A percentile compares a stretch with the other conserved stretches of the same genome.
Conservation (phyloP, 805 yeast genomes). For the Ogataea nonfermentans region DNA sequence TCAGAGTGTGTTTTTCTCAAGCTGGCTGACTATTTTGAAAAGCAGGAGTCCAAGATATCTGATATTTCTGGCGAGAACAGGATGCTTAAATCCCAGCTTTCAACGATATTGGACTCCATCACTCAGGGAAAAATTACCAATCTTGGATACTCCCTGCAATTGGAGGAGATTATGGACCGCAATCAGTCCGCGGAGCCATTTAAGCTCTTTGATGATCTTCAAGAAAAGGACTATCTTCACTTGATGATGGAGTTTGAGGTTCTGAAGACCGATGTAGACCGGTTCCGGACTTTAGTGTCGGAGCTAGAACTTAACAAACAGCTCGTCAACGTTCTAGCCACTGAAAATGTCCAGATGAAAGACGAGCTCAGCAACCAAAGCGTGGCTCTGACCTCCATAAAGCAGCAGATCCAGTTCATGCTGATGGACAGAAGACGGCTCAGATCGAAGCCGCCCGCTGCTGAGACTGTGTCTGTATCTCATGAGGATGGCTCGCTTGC, state of each 20-base stretch:
- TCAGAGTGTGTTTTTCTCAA: constrained; percentile 31
- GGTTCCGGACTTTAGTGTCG: constrained; percentile 22
- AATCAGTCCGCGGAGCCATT: constrained; percentile 18
- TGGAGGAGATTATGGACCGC: constrained; percentile 41
- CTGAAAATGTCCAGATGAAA: constrained; percentile 34
- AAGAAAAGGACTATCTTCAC: constrained; percentile 28
- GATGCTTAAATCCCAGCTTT: constrained; percentile 42
- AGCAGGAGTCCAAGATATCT: constrained; percentile 31
- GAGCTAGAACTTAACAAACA: constrained; percentile 29
- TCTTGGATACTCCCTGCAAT: constrained; percentile 44
- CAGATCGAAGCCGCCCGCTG: constrained; percentile 7
- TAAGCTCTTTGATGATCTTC: constrained; percentile 16
- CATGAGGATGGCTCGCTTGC: constrained; percentile 16
- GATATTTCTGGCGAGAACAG: constrained; percentile 37
- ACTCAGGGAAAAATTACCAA: constrained; percentile 51
- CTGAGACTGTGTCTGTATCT: constrained; percentile 2
- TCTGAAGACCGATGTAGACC: constrained; percentile 41
- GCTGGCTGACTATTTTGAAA: constrained; percentile 27
- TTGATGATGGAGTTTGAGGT: constrained; percentile 44
- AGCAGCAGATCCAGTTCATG: constrained; percentile 52
- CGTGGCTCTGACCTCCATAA: constrained; percentile 41
- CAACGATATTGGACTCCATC: constrained; percentile 44
- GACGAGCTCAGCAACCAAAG: constrained; percentile 49
- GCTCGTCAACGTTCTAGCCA: constrained; percentile 22
- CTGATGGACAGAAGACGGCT: constrained; percentile 41